Evolutionary conservation across 768 basidiomycete species (phyloP), one percentile per base, ranked within the genome.

Genomic region (Lentinula sp.): DNA sequence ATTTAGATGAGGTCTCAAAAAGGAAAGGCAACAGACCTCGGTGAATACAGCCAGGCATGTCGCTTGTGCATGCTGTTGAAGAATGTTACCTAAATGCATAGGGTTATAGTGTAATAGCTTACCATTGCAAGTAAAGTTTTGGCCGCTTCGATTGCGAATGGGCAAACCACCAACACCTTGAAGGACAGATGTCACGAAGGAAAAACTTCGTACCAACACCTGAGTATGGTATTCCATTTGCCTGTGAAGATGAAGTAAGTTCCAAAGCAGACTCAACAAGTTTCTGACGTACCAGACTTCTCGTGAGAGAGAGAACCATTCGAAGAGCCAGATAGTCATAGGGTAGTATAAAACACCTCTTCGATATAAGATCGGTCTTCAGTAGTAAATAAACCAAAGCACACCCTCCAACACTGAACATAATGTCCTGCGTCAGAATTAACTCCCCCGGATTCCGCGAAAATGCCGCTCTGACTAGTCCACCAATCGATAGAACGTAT

Each of bases 321-420:
- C 60, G 33, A 64, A 63, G 12, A 64, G 33, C 35, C 61, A 66
- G 2, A 63, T 66, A 61, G 61, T 53, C 32, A 61, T 60, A 8
- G 61, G 63, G 42, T 51, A 64, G 49, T 66, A 64, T 15, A 64
- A 41, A 13, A 66, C 39, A 45, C 65, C 65, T 66, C 45, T 36
- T 8, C 12, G 43, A 48, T 10, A 13, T 41, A 5, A 32, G 41
- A 28, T 28, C 28, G 6, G 16, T 13, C 7, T 13, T 36, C 15
- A 32, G 1, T 33, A 48, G 3, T 36, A 36, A 10, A 50, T 20
- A 37, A 16, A 33, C 8, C 20, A 7, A 65, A 68, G 15, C 36
- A 72, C 71, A 62, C 12, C 69, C 69, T 7, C 71, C 71, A 35
- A 69, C 60, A 4, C 65, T 69, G 39, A 71, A 72, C 13, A 71